Evolutionary conservation across 805 yeast species (phyloP), one percentile per base, ranked within the genome.

Genomic region (Zygoascus tannicola): DNA sequence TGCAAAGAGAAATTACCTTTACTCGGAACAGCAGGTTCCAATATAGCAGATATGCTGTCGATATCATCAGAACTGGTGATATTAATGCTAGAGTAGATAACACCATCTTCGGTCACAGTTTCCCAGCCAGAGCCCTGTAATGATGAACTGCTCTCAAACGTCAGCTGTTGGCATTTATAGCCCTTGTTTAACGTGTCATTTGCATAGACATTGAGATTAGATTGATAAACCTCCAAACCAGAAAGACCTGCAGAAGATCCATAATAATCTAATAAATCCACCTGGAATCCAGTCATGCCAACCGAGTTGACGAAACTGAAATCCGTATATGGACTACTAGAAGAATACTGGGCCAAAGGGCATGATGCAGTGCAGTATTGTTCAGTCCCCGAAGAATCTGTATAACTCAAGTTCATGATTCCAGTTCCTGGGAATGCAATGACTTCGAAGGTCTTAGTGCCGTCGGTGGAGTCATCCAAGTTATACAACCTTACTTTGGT

Each of bases 321-420:
- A 47, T 88, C 96, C 56, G 83, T 90, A 56, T 71, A 86, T n/a
- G 66, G 60, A 2, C 67, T 41, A 1, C 64, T 49, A n/a, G 55
- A 47, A 15, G 49, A 37, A 26, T 47, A 47, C 22, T 69, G 68
- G 1, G 72, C 63, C 21, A 90, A 66, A 0, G 96, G 94, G 62
- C 98, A 92, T 73, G 76, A 81, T 0, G 95, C 94, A 60, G 87
- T 95, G 68, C 98, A 92, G 56, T 66, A 65, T 14, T 64, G 58
- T 2, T 72, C 41, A n/a, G 68, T 63, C 40, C 81, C 77, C 2
- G 85, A 72, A 2, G 95, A 94, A 57, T 90, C 90, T 19, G 83
- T 66, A 56, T 87, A 92, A 0, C 94, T 78, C 50, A 92, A 61
- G 59, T 92, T 92, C 95, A 92, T 84, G 49, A 90, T 90, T 51